Conservation (phyloP, 176 grass and related monocot species). For the Phyllostachys edulis region DNA sequence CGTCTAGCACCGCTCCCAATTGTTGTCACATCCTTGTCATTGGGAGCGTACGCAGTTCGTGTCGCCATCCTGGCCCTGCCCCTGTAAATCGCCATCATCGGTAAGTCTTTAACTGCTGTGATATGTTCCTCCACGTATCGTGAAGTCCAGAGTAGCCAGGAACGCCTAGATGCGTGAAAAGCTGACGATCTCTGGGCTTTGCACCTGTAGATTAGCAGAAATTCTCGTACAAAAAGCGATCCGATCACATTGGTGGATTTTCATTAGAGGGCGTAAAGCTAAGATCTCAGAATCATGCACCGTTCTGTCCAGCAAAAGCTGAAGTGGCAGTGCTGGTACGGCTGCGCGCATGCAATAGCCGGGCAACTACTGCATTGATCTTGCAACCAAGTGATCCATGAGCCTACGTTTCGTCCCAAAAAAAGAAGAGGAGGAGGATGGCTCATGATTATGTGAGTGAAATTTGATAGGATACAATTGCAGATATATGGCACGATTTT, state of each 20-base stretch:
- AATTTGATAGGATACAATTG: too few relatives aligned
- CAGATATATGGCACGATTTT: too few relatives aligned
- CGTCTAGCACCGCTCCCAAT: neutral
- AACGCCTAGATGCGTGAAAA: neutral
- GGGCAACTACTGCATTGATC: neutral
- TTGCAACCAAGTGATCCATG: neutral
- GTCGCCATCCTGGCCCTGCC: neutral
- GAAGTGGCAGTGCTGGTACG: neutral
- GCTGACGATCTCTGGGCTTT: neutral
- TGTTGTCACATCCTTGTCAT: slow-evolving; percentile 23
- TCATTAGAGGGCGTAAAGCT: neutral
- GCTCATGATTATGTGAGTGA: too few relatives aligned
- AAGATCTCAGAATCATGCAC: neutral
- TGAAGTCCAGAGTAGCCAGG: neutral
- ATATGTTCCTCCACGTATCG: neutral
- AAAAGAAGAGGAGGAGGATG: neutral
- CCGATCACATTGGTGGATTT: neutral
- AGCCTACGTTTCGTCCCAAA: neutral
- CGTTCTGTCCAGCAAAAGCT: neutral
- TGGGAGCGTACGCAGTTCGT: neutral
- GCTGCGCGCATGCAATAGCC: neutral
- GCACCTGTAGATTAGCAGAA: neutral
- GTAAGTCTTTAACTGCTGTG: neutral
- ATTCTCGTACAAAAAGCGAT: neutral
- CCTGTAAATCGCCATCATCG: slow-evolving; percentile 2